Evolutionary conservation across 805 yeast genomes (phyloP), one percentile per base, ranked within the genome.

Genomic region (Wickerhamomyces hampshirensis): DNA sequence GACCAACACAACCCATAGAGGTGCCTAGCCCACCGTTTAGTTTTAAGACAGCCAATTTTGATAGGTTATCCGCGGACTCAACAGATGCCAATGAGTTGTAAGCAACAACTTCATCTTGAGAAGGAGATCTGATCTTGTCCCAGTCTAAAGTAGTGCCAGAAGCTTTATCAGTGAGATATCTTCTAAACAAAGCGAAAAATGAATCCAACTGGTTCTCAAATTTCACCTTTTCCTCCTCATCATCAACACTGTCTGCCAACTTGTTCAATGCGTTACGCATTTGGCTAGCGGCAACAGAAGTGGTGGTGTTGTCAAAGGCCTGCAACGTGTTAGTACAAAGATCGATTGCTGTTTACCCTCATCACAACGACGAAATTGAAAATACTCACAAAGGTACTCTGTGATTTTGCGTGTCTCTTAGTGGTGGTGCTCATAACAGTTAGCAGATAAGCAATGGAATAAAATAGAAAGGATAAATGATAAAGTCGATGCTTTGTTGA

Each of bases 1-100:
- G 98, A 40, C 98, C 98, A 44, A 93, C 97, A 69, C 98, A 93
- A 40, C 98, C 98, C 98, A 93, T 93, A 8, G 98, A 91, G 15
- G 98, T 93, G 59, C 98, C 98, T 51, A 93, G 73, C 29, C 98
- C 98, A 71, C 98, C 98, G 60, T 93, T 93, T 61, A 93, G 75
- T 69, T 93, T 93, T 63, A 93, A 73, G 28, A 93, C 98, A 7
- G 97, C 98, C 60, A 93, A 75, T 63, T 89, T 89, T 50, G 78
- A 65, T 55, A 93, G 71, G 40, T 61, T 66, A 16, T 62, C 55
- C 21, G 62, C 54, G 30, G 60, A 61, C 32, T 66, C 69, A 11
- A 63, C 54, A 17, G 59, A 43, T 5, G 56, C 56, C 46, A 88
- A 71, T 26, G 69, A 56, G 27, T 64, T 55, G 69, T 85, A 93